Base-by-base conservation (phyloP, 768 basidiomycete species). In the Leccinum obscurum region DNA sequence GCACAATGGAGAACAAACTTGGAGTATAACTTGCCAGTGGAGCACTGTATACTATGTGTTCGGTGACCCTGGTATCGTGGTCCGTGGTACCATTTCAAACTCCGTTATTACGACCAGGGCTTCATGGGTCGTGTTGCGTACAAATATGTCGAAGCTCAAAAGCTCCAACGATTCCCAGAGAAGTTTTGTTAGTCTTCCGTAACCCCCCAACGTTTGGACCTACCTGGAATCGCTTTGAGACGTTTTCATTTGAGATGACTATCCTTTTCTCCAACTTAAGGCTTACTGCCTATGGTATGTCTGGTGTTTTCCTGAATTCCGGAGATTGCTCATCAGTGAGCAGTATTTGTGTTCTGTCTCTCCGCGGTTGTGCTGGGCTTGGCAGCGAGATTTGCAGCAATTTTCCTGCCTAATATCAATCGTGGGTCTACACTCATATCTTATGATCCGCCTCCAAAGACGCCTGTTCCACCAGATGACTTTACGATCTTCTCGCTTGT, bases 401-500 rank as follows among this genome's bases (percentile, higher is more conserved):
- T 86, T 50, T 92, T 92, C 72, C 77, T 91, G 30, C 88, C 91
- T 0, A 72, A 78, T 51, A 71, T 86, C 26, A 84, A 86, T 69
- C 77, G 91, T 92, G 68, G 55, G 85, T 76, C 8, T 37, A 41
- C 51, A 50, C 20, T 50, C 15, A 32, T 66, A 15, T 56, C 35
- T 46, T 56, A 55, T 46, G 55, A 20, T 35, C 50, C 28, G 15
- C 53, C 30, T 49, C 54, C 53, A 41, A 50, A 46, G 57, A 54
- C 26, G 37, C n/a, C 54, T 30, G 22, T 34, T 34, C 52, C 54
- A 55, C 22, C 62, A 92, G 91, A 74, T 67, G 87, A 88, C 70
- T 93, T 88, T 66, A 83, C 81, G 6, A 85, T 89, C 37, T 92
- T 87, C 71, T 76, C 87, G 1, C 74, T 92, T 57, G 65, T 92